Base-by-base conservation (phyloP, 345 rosid species). In the Toxicodendron radicans region DNA sequence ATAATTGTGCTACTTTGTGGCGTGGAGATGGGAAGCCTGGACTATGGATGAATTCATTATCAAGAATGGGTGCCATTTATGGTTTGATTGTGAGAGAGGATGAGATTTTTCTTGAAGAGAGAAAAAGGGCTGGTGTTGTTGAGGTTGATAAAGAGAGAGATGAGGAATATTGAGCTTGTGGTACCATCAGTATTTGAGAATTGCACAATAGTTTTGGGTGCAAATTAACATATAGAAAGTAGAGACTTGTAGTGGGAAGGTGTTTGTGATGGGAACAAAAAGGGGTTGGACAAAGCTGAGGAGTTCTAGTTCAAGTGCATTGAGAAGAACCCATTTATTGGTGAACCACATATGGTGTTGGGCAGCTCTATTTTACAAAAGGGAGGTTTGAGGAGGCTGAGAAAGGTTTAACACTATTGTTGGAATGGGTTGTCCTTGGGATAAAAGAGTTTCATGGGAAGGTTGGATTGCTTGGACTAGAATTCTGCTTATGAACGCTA, bases 371-470 rank as follows among this genome's bases (percentile, higher is more conserved):
- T 45, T 46, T 95, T 76, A 66, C 83, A 7, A 74, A 79, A 78
- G 90, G 91, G 67, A 83, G 79, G 85, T 91, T 83, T 57, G 85
- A 90, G 73, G 98, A 79, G 70, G 92, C 92, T 0, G 90, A 76
- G 81, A 86, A 43, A 58, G 99, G 99, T 54, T 83, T 95, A 63
- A 78, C 67, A 32, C 82, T 92, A 27, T 63, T 91, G 23, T 73
- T 95, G 86, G 94, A 90, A 73, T 93, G 99, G 97, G 96, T 13
- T 89, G 92, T 56, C 92, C 98, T 7, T 90, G 99, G 97, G 99
- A 92, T 72, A 92, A 91, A 87, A 88, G 98, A 82, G 90, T 78
- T 86, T 83, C 98, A 16, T 92, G 96, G 98, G 93, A 87, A 84
- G 99, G 98, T 4, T 92, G 99, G 98, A 53, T 90, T 66, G 94